Base-by-base conservation (phyloP, 1,284 basidiomycete genomes). In the Tremellales sp. region DNA sequence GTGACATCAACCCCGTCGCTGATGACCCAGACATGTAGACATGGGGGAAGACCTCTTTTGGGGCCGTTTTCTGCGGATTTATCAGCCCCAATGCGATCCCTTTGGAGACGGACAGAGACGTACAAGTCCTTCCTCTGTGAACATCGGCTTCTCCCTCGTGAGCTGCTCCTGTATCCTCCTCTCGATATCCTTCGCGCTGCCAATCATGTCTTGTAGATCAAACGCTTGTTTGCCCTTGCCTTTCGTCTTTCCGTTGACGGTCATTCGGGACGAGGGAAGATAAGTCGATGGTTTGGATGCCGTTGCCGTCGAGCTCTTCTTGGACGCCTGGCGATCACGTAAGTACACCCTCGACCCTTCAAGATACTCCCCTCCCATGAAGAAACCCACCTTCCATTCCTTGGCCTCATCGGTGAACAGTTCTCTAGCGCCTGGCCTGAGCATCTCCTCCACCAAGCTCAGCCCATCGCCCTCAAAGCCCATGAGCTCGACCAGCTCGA, bases 11-110 rank as follows among this genome's bases (percentile, higher is more conserved):
- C 26, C 85, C 84, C 50, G 81, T 79, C 2, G 70, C 77, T 40
- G 76, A 75, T 3, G 76, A 73, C 14, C 79, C 74, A 3, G 88
- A 84, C 2, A 86, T 84, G 66, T 94, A 99, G 12, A 99, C 87
- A 71, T 98, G 84, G 0, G 94, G 94, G 38, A 97, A 81, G 16
- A 70, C 67, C 38, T 75, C 68, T 43, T 80, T 70, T 59, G 18
- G 37, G 8, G 22, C 37, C 13, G 24, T n/a, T 16, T 10, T n/a
- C 31, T 24, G 0, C 53, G 40, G 33, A 46, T 6, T 4, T 2
- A n/a, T n/a, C n/a, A n/a, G n/a, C n/a, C n/a, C n/a, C n/a, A n/a
- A n/a, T n/a, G n/a, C n/a, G n/a, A n/a, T n/a, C n/a, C n/a, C n/a
- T n/a, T n/a, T n/a, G n/a, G n/a, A n/a, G n/a, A n/a, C n/a, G n/a